phyloP scores from a whole-genome alignment of 805 yeast species.

The Pichia eremophila region DNA sequence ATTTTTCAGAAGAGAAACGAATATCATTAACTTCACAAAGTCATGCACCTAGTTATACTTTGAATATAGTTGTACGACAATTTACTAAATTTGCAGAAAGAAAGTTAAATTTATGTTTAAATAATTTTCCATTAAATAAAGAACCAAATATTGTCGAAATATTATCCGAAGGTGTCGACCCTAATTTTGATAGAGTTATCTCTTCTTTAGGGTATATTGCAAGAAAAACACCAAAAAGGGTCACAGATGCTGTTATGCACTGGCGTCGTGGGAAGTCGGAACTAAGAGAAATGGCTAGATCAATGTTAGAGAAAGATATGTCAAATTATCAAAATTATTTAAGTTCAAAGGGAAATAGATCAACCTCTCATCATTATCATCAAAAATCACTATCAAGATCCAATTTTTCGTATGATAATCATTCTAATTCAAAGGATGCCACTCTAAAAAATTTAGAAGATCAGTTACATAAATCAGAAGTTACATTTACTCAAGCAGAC shows the following conservation, averaged over 20 bases:
- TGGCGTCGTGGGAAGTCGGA: constrained; percentile 95
- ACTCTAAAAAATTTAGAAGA: constrained; percentile 15
- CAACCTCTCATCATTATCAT: constrained; percentile 12
- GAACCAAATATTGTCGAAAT: constrained; percentile 77
- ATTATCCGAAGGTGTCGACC: constrained; percentile 79
- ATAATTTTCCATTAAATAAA: constrained; percentile 48
- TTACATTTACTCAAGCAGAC: constrained; percentile 74
- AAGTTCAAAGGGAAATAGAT: not conserved
- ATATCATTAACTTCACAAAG: constrained; percentile 30
- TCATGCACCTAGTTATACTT: constrained; percentile 67
- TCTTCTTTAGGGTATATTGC: constrained; percentile 87
- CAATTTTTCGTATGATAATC: not conserved
- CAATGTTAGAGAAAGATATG: constrained; percentile 37
- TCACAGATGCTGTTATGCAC: constrained; percentile 94
- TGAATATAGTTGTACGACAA: constrained; percentile 90
- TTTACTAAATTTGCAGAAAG: constrained; percentile 91
- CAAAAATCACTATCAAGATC: constrained; percentile 15
- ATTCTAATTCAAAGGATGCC: constrained; percentile 3
- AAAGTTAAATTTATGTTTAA: constrained; percentile 64
- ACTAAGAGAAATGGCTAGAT: constrained; percentile 57
- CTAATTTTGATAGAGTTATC: constrained; percentile 76
- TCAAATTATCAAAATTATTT: constrained; percentile 15
- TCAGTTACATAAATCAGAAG: constrained; percentile 36
- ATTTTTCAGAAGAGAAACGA: not conserved
- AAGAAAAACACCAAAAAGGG: constrained; percentile 83